Conservation (phyloP, 1,284 basidiomycete genomes). For the Microbotryum intermedium region DNA sequence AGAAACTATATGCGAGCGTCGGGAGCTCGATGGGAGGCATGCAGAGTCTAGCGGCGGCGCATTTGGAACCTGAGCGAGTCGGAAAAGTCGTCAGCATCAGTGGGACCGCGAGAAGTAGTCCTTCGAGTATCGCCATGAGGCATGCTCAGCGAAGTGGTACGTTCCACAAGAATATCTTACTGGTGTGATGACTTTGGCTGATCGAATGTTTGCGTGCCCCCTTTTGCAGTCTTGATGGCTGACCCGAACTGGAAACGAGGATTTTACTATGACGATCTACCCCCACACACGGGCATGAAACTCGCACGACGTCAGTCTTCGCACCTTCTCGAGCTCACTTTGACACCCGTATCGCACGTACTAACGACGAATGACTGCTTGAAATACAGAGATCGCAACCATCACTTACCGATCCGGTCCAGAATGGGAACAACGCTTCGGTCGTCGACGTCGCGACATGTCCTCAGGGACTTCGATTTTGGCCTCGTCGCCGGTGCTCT, state of each 20-base stretch:
- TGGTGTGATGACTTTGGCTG: not conserved
- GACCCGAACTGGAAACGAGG: constrained; percentile 99
- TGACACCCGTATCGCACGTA: no score
- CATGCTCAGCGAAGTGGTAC: constrained; percentile 87
- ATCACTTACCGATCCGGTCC: constrained; percentile 98
- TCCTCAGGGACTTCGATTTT: constrained; percentile 35
- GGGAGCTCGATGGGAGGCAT: constrained; percentile 96
- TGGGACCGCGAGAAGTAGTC: constrained; percentile 82
- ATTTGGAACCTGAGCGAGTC: constrained; percentile 83
- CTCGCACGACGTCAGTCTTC: constrained; percentile 79
- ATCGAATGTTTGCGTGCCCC: constrained; percentile 5
- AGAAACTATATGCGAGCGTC: constrained; percentile 81
- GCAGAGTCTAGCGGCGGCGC: constrained; percentile 92
- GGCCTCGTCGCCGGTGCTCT: constrained; percentile 50
- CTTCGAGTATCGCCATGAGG: constrained; percentile 87
- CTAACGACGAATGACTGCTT: no score
- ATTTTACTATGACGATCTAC: constrained; percentile 90
- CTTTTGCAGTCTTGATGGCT: constrained; percentile 76
- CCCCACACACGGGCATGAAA: constrained; percentile 97
- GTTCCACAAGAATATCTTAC: not conserved
- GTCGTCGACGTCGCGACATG: constrained; percentile 55
- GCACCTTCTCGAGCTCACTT: not conserved
- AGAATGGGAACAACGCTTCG: constrained; percentile 97
- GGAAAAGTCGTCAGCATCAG: constrained; percentile 85
- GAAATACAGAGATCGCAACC: constrained; percentile 90